Percentiles rank a stretch among this genome's conserved stretches.
These are phyloP conservation scores for Penicillium sp. DNA, from an alignment of 2,329 filamentous ascomycete species.

Conservation along the genomic window DNA sequence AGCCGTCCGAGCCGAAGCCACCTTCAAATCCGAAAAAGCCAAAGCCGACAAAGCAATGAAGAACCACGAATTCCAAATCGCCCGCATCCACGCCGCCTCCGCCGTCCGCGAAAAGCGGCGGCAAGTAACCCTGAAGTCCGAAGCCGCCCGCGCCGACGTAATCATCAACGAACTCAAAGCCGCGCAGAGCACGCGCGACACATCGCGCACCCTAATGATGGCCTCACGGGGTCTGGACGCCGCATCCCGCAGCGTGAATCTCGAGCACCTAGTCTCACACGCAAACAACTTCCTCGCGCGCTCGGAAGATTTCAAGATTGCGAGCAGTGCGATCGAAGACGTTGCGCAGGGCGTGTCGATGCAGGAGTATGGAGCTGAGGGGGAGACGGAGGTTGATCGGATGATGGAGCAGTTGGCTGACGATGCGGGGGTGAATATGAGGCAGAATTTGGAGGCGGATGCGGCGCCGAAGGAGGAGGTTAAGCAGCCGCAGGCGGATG, in stretches of 20 bases:
- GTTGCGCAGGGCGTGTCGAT: slow-evolving; percentile 45
- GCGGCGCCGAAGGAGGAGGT: slow-evolving; percentile 44
- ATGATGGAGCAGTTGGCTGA: slow-evolving; percentile 49
- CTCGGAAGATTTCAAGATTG: slow-evolving; percentile 48
- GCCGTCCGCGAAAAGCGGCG: slow-evolving; percentile 51
- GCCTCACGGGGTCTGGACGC: slow-evolving; percentile 49
- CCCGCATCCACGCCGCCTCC: slow-evolving; percentile 50
- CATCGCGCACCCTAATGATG: slow-evolving; percentile 47
- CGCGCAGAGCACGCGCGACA: slow-evolving; percentile 50
- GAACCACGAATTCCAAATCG: slow-evolving; percentile 52
- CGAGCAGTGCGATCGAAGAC: slow-evolving; percentile 44
- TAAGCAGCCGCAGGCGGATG: slow-evolving; percentile 38
- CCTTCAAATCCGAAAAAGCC: slow-evolving; percentile 50
- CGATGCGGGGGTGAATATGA: slow-evolving; percentile 47
- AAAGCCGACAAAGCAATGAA: slow-evolving; percentile 53
- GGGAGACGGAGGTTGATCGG: slow-evolving; percentile 44
- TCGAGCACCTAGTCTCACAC: slow-evolving; percentile 46
- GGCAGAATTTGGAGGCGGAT: slow-evolving; percentile 42
- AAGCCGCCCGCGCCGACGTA: slow-evolving; percentile 51
- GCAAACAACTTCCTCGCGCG: slow-evolving; percentile 46
- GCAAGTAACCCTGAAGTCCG: slow-evolving; percentile 47
- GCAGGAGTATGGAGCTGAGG: slow-evolving; percentile 49
- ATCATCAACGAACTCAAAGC: slow-evolving; percentile 54
- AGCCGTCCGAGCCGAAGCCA: slow-evolving; percentile 48
- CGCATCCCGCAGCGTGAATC: slow-evolving; percentile 48